phyloP scores from a whole-genome alignment of 2,329 filamentous ascomycete genomes.

The Xylariaceae sp. region DNA sequence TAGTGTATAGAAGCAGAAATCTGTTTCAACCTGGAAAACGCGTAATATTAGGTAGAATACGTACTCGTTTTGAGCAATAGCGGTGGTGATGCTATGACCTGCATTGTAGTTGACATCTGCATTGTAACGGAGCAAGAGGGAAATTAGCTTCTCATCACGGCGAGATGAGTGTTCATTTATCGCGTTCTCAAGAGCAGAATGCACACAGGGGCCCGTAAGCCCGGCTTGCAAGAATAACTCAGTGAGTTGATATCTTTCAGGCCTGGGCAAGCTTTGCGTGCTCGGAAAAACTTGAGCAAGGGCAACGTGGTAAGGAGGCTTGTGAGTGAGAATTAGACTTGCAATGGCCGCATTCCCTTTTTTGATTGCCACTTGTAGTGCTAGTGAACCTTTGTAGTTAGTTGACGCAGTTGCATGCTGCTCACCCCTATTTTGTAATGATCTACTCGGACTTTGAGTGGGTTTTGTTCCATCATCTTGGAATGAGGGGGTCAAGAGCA shows the following conservation, averaged over 20 bases:
- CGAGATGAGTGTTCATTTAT: constrained; percentile 45
- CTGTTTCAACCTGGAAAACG: background rate
- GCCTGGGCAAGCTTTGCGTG: constrained; percentile 40
- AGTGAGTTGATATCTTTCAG: constrained; percentile 46
- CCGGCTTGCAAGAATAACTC: constrained; percentile 49
- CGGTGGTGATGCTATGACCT: constrained; percentile 45
- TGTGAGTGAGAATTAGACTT: constrained; percentile 43
- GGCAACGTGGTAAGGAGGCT: constrained; percentile 44
- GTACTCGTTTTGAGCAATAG: constrained; percentile 46
- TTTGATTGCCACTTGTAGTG: constrained; percentile 47
- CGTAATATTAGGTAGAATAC: background rate
- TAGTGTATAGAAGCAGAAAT: background rate
- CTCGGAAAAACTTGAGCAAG: constrained; percentile 47
- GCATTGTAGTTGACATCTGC: constrained; percentile 53
- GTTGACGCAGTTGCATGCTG: constrained; percentile 50
- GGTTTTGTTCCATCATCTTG: constrained; percentile 34
- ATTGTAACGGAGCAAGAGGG: constrained; percentile 48
- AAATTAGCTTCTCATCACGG: constrained; percentile 50
- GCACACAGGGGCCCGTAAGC: constrained; percentile 44
- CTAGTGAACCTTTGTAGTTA: constrained; percentile 49
- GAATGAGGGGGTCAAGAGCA: constrained; percentile 49
- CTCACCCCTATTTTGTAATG: constrained; percentile 35
- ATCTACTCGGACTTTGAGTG: constrained; percentile 28
- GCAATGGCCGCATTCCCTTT: constrained; percentile 44
- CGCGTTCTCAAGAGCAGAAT: constrained; percentile 49